Percentiles rank a stretch among this genome's conserved stretches.
Conservation (phyloP, 495 filamentous ascomycete species). For the Penicillium daleae region DNA sequence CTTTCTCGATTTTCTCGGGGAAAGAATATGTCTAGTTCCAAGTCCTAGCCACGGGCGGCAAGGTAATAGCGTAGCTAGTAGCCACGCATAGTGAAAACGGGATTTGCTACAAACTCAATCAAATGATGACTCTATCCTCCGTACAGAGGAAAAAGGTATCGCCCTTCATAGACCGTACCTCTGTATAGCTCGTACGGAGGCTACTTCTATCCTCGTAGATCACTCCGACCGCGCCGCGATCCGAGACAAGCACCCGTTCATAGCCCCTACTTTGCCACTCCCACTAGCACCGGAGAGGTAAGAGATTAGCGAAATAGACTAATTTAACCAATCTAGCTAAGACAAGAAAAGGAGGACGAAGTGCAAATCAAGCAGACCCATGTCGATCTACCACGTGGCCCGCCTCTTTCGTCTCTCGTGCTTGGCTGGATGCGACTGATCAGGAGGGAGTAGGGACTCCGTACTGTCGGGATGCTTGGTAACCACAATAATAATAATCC, state of each 20-base stretch:
- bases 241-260: neutral
- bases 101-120: neutral
- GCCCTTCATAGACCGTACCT: too few relatives aligned
- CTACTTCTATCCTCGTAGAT: neutral
- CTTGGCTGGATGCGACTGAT: too few relatives aligned
- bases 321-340: neutral
- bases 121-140: too few relatives aligned
- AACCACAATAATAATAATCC: too few relatives aligned
- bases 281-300: neutral
- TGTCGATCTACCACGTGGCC: constrained; percentile 36
- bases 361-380: constrained; percentile 7
- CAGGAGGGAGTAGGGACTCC: too few relatives aligned
- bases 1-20: neutral
- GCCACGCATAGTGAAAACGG: too few relatives aligned
- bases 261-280: neutral
- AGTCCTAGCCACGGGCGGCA: neutral
- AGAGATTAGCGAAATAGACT: constrained; percentile 6
- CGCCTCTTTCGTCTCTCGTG: neutral
- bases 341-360: neutral
- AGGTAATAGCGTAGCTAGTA: neutral
- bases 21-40: neutral
- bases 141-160: too few relatives aligned
- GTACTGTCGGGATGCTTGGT: too few relatives aligned
- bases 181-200: too few relatives aligned
- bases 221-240: neutral